Evolutionary conservation across 495 filamentous ascomycete genomes (phyloP).

Genomic region (Penicillium lagena): DNA sequence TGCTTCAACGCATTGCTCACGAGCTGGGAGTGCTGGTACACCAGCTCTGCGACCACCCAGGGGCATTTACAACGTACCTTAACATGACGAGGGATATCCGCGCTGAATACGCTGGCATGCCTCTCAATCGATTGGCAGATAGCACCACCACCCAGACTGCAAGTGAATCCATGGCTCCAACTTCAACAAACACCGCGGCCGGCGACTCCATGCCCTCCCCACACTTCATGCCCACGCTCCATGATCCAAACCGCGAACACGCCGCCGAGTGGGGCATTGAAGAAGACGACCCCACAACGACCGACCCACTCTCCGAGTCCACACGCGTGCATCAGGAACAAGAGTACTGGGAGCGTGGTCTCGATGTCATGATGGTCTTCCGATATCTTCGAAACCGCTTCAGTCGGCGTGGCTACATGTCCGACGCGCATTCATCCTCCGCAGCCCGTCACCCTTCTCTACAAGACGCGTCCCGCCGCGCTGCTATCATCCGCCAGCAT

Average conservation of each 20-base stretch:
- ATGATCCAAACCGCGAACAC: conserved; percentile 35
- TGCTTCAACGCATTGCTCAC: conserved; percentile 76
- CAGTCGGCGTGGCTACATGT: conserved; percentile 34
- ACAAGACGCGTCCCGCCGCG: conserved; percentile 66
- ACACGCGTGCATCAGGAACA: conserved; percentile 36
- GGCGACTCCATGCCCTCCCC: conserved; percentile 27
- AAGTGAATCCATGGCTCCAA: conserved; percentile 8
- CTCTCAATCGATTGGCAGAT: conserved; percentile 28
- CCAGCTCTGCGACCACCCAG: conserved; percentile 73
- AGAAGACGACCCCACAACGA: conserved; percentile 39
- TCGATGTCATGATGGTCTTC: conserved; percentile 85
- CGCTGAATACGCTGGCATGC: conserved; percentile 50
- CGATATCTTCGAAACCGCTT: conserved; percentile 76
- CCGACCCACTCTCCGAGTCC: conserved; percentile 27
- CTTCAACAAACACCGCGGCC: conserved; percentile 13
- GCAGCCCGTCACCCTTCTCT: conserved; percentile 31
- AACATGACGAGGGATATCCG: conserved; percentile 32
- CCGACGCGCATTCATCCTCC: conserved; percentile 22
- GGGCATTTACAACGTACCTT: conserved; percentile 74
- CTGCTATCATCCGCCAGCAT: conserved; percentile 74
- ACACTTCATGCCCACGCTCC: conserved; percentile 43
- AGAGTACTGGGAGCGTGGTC: conserved; percentile 83
- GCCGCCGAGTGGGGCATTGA: conserved; percentile 64
- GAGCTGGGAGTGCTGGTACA: conserved; percentile 81
- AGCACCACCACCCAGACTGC: conserved; percentile 5